Evolutionary conservation across 139 green algal species (phyloP).

Genomic region (Chlamydomonas applanata): DNA sequence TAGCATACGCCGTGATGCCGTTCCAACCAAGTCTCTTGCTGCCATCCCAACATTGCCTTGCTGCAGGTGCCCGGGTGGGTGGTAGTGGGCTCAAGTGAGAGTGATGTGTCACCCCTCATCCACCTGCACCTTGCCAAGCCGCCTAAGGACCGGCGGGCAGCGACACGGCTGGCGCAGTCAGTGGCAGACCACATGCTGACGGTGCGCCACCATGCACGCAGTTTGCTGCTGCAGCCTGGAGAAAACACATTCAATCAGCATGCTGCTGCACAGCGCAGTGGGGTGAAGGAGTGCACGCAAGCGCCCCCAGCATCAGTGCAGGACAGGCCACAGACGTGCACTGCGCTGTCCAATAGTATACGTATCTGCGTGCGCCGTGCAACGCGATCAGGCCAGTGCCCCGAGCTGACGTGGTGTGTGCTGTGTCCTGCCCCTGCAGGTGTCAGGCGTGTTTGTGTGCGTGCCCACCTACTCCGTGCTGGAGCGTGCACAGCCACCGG

Average conservation of each 20-base stretch:
- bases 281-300: not conserved
- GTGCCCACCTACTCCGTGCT: conserved; percentile 55
- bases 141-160: not conserved
- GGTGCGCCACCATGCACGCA: not conserved
- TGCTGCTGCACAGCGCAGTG: not conserved
- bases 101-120: conserved; percentile 51
- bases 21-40: too few relatives aligned
- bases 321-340: not conserved
- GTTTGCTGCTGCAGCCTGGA: not conserved
- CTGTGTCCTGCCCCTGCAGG: not conserved
- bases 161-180: not conserved
- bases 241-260: not conserved
- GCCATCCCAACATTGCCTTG: too few relatives aligned
- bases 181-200: conserved; percentile 27
- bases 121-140: conserved; percentile 55
- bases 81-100: conserved; percentile 30
- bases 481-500: conserved; percentile 39
- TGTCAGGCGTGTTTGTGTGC: conserved; percentile 48
- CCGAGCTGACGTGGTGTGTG: not conserved
- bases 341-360: conserved; percentile 1
- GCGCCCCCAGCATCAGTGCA: not conserved
- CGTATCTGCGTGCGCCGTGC: conserved; percentile 7
- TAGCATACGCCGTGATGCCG: too few relatives aligned
- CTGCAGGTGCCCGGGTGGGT: not conserved
- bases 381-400: not conserved